Conservation (phyloP, 2,329 filamentous ascomycete genomes). For the Alternaria ventricosa region DNA sequence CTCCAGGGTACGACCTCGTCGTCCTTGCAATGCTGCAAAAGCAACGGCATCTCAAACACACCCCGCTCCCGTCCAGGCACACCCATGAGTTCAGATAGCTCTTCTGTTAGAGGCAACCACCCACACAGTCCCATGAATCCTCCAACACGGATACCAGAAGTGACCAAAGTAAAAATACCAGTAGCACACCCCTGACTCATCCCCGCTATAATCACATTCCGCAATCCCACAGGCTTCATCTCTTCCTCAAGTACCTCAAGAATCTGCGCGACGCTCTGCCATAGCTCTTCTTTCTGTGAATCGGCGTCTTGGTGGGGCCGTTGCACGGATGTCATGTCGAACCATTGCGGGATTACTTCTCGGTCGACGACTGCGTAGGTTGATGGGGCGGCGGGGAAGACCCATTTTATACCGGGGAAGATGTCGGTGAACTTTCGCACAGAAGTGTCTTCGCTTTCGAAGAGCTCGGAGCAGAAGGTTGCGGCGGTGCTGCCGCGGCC, state of each 20-base stretch:
- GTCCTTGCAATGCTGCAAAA: constrained; percentile 53
- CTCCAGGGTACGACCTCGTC: constrained; percentile 52
- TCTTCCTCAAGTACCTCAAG: constrained; percentile 38
- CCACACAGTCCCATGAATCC: constrained; percentile 31
- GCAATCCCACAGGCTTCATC: constrained; percentile 1
- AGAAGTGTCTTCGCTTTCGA: constrained; percentile 31
- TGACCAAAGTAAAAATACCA: constrained; percentile 18
- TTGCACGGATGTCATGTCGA: constrained; percentile 57
- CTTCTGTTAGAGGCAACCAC: constrained; percentile 25
- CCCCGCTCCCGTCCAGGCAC: background rate
- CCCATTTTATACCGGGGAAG: constrained; percentile 52
- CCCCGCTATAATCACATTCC: constrained; percentile 26
- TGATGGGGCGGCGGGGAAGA: constrained; percentile 56
- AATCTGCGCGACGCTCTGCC: constrained; percentile 45
- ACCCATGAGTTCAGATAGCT: background rate
- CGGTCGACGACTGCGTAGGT: constrained; percentile 32
- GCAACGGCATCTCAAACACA: constrained; percentile 46
- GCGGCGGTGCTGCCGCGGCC: constrained; percentile 50
- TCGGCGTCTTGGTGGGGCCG: constrained; percentile 52
- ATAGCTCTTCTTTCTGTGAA: constrained; percentile 52
- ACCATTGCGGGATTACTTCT: constrained; percentile 52
- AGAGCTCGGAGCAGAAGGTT: constrained; percentile 52
- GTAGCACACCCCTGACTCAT: constrained; percentile 36
- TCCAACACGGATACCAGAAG: constrained; percentile 5
- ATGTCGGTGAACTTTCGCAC: constrained; percentile 44